These are phyloP conservation scores for Saccharomyces hybrid DNA, from an alignment of 1,139 yeast species.

Conservation along the genomic window DNA sequence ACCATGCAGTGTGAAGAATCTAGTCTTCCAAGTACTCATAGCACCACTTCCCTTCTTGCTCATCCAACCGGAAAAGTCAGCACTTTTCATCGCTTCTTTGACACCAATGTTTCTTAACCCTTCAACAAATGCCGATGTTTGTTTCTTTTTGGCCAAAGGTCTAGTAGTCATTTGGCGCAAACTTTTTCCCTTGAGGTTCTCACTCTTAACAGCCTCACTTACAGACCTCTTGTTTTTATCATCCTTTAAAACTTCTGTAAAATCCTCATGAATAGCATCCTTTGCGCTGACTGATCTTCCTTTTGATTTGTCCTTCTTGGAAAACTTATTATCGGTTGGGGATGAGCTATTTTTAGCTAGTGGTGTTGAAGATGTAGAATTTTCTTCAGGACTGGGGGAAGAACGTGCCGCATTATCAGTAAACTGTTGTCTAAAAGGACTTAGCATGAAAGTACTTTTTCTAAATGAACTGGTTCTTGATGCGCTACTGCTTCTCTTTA, in stretches of 20 bases:
- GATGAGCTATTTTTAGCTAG: neutral
- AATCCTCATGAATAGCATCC: constrained; percentile 11
- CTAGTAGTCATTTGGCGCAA: constrained; percentile 23
- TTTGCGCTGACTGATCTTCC: constrained; percentile 29
- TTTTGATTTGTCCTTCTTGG: constrained; percentile 9
- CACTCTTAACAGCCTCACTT: constrained; percentile 29
- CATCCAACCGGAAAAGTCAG: constrained; percentile 91
- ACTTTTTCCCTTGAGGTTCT: constrained; percentile 26
- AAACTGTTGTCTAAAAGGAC: constrained; percentile 22
- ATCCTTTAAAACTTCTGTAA: constrained; percentile 12
- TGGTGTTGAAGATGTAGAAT: constrained; percentile 8
- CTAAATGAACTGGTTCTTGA: neutral
- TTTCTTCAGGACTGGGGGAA: constrained; percentile 13
- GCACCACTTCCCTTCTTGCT: constrained; percentile 80
- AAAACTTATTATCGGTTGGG: neutral
- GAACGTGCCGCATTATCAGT: constrained; percentile 17
- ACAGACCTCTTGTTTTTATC: constrained; percentile 27
- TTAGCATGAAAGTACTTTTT: constrained; percentile 16
- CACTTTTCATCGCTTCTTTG: constrained; percentile 65
- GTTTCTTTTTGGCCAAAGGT: constrained; percentile 39
- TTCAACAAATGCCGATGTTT: constrained; percentile 88
- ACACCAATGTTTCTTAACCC: constrained; percentile 77
- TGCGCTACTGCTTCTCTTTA: constrained; percentile 1
- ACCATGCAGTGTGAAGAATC: constrained; percentile 85
- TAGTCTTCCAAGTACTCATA: constrained; percentile 83